Conservation (phyloP, 768 basidiomycete species). For the Pulveroboletus sp. region DNA sequence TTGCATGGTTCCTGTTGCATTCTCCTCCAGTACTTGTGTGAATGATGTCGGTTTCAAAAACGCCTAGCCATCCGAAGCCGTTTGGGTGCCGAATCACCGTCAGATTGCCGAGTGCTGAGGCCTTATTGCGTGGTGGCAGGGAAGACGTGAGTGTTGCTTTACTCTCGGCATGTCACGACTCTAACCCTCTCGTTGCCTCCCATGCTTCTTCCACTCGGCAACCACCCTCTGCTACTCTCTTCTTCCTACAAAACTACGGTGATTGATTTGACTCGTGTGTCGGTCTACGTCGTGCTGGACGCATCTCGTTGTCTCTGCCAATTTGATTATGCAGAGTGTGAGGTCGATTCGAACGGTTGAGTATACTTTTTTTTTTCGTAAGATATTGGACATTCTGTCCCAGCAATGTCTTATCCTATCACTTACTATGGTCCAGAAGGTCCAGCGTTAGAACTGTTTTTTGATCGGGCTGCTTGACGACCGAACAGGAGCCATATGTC, state of each 20-base stretch:
- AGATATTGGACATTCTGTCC: neutral
- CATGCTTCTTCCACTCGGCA: too few species aligned
- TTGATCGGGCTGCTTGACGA: too few species aligned
- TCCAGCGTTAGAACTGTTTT: constrained; percentile 28
- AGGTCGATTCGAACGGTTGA: neutral
- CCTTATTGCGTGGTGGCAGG: neutral
- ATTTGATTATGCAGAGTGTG: neutral
- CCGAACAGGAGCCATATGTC: too few species aligned
- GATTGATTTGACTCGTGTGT: too few species aligned
- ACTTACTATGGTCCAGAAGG: constrained; percentile 19
- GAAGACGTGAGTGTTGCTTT: too few species aligned
- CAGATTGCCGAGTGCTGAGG: constrained; percentile 41
- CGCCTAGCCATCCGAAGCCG: constrained; percentile 43
- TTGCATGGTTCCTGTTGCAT: too few species aligned
- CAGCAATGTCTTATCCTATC: constrained; percentile 28
- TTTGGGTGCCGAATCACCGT: constrained; percentile 53
- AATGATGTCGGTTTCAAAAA: neutral
- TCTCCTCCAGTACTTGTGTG: rapidly evolving
- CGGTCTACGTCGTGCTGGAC: too few species aligned
- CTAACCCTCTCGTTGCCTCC: too few species aligned
- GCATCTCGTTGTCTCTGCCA: too few species aligned
- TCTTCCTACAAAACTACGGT: too few species aligned
- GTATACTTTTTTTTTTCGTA: neutral
- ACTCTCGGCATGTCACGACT: too few species aligned
- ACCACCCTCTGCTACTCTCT: too few species aligned